Conservation (phyloP, 2,329 filamentous ascomycete species). For the Ophiostoma piceae region DNA sequence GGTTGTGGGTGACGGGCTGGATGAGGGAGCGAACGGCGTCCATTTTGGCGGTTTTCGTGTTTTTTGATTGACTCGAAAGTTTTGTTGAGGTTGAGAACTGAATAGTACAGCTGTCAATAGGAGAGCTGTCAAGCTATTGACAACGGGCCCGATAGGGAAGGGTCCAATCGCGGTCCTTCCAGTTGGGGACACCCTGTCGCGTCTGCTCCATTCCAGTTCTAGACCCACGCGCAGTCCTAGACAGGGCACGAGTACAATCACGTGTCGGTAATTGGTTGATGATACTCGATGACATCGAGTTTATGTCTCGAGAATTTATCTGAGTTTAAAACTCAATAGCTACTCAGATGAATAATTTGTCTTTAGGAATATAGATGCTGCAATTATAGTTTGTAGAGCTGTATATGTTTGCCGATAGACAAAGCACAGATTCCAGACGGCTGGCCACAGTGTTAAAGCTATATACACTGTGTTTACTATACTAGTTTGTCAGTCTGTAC, state of each 20-base stretch:
- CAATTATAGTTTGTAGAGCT: no score
- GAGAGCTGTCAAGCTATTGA: background rate
- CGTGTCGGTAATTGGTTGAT: background rate
- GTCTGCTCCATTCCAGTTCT: slow-evolving; percentile 17
- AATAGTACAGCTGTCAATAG: background rate
- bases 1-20: slow-evolving; percentile 64
- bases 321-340: no score
- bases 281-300: background rate
- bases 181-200: slow-evolving; percentile 21
- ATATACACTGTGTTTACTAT: background rate
- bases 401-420: no score
- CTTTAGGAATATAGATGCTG: no score
- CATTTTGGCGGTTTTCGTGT: slow-evolving; percentile 40
- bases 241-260: background rate
- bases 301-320: no score
- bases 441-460: no score
- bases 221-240: background rate
- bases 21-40: slow-evolving; percentile 57
- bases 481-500: background rate
- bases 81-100: background rate
- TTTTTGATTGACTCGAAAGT: no score
- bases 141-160: background rate
- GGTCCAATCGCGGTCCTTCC: slow-evolving; percentile 10
- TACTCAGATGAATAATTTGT: background rate
- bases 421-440: no score